These are phyloP conservation scores for Nicotiana paniculata DNA, from an alignment of 257 asterid genomes.

Conservation along the genomic window DNA sequence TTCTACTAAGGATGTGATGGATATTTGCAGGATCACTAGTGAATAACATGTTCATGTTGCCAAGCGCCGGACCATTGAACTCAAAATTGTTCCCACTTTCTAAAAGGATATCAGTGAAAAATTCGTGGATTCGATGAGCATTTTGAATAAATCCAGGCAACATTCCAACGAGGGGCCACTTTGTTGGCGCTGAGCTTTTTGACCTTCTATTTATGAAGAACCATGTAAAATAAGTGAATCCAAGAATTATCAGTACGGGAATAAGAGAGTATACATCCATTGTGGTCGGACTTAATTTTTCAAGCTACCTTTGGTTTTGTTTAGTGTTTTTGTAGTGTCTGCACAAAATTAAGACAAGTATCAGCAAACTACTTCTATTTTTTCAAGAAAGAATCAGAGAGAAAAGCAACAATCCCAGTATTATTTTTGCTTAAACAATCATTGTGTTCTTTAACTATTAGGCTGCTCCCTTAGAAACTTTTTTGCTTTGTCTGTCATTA, in stretches of 20 bases:
- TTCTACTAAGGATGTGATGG: neutral
- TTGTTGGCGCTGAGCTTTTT: neutral
- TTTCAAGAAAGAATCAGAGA: neutral
- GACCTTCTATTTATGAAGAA: neutral
- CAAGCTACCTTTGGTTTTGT: neutral
- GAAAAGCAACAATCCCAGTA: too few relatives aligned
- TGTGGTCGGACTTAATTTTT: neutral
- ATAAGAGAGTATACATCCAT: neutral
- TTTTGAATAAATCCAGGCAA: neutral
- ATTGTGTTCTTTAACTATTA: too few relatives aligned
- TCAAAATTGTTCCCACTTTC: neutral
- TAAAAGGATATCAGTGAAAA: neutral
- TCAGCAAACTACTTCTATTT: neutral
- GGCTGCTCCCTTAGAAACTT: neutral
- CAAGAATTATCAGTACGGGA: neutral
- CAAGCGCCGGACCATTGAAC: neutral
- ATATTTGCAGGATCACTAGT: slow-evolving; percentile 4
- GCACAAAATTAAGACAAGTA: neutral
- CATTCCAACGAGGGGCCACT: neutral
- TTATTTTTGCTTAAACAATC: too few relatives aligned
- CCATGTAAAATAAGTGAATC: neutral
- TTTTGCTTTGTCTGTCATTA: too few relatives aligned
- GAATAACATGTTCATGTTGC: neutral
- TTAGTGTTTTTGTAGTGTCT: neutral
- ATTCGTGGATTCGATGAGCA: neutral